These are phyloP conservation scores for Phytophthora pistaciae DNA, from an alignment of 352 stramenopile species.

Conservation along the genomic window DNA sequence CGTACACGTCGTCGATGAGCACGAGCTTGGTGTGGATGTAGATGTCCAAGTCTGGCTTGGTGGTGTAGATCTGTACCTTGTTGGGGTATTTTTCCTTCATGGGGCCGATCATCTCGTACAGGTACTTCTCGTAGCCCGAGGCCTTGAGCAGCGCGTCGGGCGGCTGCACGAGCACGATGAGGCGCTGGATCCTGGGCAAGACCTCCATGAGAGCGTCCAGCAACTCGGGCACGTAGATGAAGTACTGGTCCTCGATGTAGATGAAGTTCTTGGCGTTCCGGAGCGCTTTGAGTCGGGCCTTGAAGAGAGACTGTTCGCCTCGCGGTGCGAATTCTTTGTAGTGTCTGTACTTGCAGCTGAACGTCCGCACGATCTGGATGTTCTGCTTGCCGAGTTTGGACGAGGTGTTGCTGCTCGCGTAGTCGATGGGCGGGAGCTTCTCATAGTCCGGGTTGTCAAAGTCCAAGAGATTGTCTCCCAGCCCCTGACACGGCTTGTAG, in stretches of 20 bases:
- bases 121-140: constrained; percentile 53
- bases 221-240: constrained; percentile 53
- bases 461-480: constrained; percentile 43
- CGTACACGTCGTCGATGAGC: constrained; percentile 73
- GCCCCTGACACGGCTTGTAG: constrained; percentile 27
- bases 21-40: constrained; percentile 71
- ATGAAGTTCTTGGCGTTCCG: constrained; percentile 51
- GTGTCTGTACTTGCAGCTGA: constrained; percentile 57
- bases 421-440: constrained; percentile 15
- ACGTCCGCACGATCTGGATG: constrained; percentile 65
- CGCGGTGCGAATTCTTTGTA: constrained; percentile 64
- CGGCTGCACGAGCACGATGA: constrained; percentile 57
- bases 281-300: constrained; percentile 51
- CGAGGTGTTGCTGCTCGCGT: constrained; percentile 15
- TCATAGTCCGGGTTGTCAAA: constrained; percentile 58
- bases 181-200: constrained; percentile 48
- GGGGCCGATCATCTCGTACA: constrained; percentile 63
- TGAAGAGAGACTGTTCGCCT: constrained; percentile 60
- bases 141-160: constrained; percentile 34
- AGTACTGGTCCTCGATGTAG: constrained; percentile 45
- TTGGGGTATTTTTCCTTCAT: constrained; percentile 41
- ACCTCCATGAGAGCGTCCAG: constrained; percentile 52
- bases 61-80: constrained; percentile 52
- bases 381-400: constrained; percentile 34
- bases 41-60: constrained; percentile 41